Evolutionary conservation across 306 rosid genomes (phyloP).

Genomic region (Vicia faba): DNA sequence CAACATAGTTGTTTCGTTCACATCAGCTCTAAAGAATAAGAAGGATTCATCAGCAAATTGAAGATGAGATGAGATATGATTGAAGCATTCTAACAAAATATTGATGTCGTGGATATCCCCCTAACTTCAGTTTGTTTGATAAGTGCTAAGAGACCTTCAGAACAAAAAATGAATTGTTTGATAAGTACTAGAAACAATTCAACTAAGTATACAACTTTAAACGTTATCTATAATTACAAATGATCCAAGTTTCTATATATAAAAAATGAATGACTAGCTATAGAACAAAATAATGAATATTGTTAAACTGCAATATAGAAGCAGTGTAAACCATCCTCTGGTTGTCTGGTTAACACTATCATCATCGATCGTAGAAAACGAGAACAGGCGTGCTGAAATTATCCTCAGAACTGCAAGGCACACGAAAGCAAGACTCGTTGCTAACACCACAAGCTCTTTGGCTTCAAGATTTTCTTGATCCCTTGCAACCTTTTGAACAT

Average conservation of each 20-base stretch:
- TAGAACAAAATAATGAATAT: constrained; percentile 56
- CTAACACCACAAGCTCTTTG: constrained; percentile 71
- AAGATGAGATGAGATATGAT: too few species aligned
- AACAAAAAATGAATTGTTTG: too few species aligned
- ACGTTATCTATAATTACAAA: constrained; percentile 28
- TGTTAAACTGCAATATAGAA: constrained; percentile 65
- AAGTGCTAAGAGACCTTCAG: too few species aligned
- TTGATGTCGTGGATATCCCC: too few species aligned
- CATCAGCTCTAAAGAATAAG: too few species aligned
- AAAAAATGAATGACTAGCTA: constrained; percentile 46
- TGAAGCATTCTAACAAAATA: too few species aligned
- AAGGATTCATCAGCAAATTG: too few species aligned
- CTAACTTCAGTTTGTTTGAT: too few species aligned
- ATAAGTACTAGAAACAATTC: constrained; percentile 5
- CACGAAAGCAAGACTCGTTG: constrained; percentile 61
- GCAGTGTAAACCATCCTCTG: constrained; percentile 68
- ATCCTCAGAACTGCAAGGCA: constrained; percentile 65
- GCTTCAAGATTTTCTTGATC: constrained; percentile 64
- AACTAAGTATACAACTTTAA: constrained; percentile 10
- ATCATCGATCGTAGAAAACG: constrained; percentile 43
- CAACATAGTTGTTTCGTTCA: too few species aligned
- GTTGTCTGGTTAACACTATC: constrained; percentile 46
- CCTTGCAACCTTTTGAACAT: constrained; percentile 53
- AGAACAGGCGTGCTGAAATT: constrained; percentile 44
- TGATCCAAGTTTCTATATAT: constrained; percentile 13